Conservation (phyloP, 139 green algal species). For the Chlamydomonas applanata region DNA sequence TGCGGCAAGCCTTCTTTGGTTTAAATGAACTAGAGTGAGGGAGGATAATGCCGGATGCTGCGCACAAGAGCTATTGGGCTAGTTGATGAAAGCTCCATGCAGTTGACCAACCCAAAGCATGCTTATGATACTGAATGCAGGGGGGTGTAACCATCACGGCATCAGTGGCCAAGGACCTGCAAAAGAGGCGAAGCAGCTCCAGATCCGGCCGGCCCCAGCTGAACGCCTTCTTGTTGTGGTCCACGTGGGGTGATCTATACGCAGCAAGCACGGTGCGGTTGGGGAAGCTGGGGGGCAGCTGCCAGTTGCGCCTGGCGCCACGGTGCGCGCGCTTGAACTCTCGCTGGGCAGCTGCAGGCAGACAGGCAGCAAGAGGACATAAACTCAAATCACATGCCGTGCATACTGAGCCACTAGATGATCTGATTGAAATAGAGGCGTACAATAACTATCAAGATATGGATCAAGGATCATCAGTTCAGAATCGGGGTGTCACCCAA, state of each 20-base stretch:
- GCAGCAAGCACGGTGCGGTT: constrained; percentile 55
- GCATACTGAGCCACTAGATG: too few species aligned
- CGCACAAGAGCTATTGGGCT: not conserved
- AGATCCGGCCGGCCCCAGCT: constrained; percentile 71
- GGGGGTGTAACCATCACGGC: not conserved
- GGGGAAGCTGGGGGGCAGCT: constrained; percentile 77
- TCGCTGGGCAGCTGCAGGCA: constrained; percentile 18
- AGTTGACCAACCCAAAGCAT: not conserved
- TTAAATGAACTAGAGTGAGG: too few species aligned
- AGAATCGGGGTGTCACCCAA: too few species aligned
- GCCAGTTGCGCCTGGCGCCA: constrained; percentile 62
- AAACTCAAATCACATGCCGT: too few species aligned
- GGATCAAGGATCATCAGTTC: too few species aligned
- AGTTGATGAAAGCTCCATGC: not conserved
- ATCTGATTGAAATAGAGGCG: too few species aligned
- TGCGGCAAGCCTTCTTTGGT: too few species aligned
- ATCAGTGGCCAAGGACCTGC: constrained; percentile 34
- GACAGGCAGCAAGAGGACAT: not conserved
- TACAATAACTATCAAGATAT: too few species aligned
- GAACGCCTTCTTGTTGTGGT: constrained; percentile 57
- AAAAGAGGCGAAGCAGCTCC: constrained; percentile 71
- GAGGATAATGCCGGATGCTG: not conserved
- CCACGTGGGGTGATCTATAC: constrained; percentile 52
- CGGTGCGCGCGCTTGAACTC: constrained; percentile 73
- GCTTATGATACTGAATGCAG: not conserved